These are phyloP conservation scores for Phytophthora citrophthora DNA, from an alignment of 352 stramenopile genomes.

Conservation along the genomic window DNA sequence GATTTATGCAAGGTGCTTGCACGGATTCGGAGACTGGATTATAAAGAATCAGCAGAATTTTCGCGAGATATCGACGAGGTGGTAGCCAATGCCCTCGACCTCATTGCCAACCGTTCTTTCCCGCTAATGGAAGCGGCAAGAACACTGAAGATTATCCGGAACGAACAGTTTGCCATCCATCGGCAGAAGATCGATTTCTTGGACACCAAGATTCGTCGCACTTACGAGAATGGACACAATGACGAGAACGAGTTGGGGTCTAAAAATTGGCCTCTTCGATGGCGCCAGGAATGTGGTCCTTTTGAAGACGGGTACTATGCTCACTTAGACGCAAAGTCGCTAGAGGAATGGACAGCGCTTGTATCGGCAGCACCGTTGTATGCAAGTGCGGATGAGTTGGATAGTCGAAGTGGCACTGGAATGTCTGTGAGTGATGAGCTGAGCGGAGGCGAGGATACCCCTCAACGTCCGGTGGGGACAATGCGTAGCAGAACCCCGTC, in stretches of 20 bases:
- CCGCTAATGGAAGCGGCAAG: slow-evolving; percentile 73
- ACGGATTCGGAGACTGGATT: slow-evolving; percentile 77
- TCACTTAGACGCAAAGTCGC: slow-evolving; percentile 61
- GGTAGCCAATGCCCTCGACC: slow-evolving; percentile 63
- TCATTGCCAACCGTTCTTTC: slow-evolving; percentile 63
- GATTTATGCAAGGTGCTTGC: slow-evolving; percentile 80
- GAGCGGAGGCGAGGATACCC: slow-evolving; percentile 32
- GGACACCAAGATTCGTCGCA: slow-evolving; percentile 65
- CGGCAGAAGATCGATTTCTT: slow-evolving; percentile 64
- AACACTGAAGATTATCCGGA: slow-evolving; percentile 77
- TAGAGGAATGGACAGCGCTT: slow-evolving; percentile 83
- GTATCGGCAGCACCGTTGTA: slow-evolving; percentile 75
- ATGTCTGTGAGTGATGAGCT: slow-evolving; percentile 38
- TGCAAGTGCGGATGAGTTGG: slow-evolving; percentile 60
- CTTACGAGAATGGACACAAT: slow-evolving; percentile 27
- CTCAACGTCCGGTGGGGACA: slow-evolving; percentile 5
- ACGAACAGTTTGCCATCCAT: slow-evolving; percentile 80
- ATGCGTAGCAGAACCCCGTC: slow-evolving; percentile 25
- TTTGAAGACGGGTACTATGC: slow-evolving; percentile 74
- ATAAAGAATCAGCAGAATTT: slow-evolving; percentile 67
- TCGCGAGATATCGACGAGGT: slow-evolving; percentile 70
- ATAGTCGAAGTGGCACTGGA: slow-evolving; percentile 33
- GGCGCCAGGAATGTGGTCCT: slow-evolving; percentile 78
- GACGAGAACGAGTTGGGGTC: slow-evolving; percentile 21
- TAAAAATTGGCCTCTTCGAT: slow-evolving; percentile 68